These are phyloP conservation scores for Yamadazyma mexicana DNA, from an alignment of 1,139 yeast genomes.

Conservation along the genomic window DNA sequence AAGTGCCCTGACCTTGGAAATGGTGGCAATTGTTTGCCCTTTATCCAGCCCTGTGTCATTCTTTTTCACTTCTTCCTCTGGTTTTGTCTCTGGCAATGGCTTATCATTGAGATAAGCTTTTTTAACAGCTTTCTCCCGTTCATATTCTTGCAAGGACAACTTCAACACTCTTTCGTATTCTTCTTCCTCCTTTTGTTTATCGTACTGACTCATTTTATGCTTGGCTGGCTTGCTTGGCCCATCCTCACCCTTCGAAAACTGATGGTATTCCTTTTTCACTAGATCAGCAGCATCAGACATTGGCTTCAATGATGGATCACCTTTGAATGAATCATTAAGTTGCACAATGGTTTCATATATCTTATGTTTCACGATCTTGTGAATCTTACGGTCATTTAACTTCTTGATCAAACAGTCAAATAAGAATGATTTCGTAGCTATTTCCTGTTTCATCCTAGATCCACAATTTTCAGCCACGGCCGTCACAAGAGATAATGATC, in stretches of 20 bases:
- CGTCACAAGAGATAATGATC: conserved; percentile 68
- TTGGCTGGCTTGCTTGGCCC: conserved; percentile 66
- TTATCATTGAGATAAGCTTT: conserved; percentile 28
- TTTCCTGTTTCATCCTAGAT: conserved; percentile 76
- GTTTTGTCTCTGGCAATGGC: conserved; percentile 33
- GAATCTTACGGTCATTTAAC: conserved; percentile 59
- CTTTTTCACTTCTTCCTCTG: conserved; percentile 9
- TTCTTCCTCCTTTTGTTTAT: conserved; percentile 67
- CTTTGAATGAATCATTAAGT: conserved; percentile 54
- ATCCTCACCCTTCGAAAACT: conserved; percentile 28
- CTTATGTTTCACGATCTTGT: conserved; percentile 64
- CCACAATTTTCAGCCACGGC: conserved; percentile 95
- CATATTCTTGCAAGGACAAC: conserved; percentile 70
- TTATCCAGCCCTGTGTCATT: neutral
- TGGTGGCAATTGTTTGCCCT: conserved; percentile 37
- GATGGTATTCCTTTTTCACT: conserved; percentile 42
- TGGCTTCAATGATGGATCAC: conserved; percentile 74
- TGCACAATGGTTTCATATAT: conserved; percentile 70
- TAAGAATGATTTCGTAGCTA: conserved; percentile 71
- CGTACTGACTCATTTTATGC: conserved; percentile 47
- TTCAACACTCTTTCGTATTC: conserved; percentile 79
- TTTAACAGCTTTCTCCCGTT: conserved; percentile 36
- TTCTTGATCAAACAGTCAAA: conserved; percentile 51
- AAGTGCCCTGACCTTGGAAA: conserved; percentile 76
- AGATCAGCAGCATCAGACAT: conserved; percentile 62